Conservation (phyloP, 345 rosid genomes). For the Eucalyptus pauciflora region DNA sequence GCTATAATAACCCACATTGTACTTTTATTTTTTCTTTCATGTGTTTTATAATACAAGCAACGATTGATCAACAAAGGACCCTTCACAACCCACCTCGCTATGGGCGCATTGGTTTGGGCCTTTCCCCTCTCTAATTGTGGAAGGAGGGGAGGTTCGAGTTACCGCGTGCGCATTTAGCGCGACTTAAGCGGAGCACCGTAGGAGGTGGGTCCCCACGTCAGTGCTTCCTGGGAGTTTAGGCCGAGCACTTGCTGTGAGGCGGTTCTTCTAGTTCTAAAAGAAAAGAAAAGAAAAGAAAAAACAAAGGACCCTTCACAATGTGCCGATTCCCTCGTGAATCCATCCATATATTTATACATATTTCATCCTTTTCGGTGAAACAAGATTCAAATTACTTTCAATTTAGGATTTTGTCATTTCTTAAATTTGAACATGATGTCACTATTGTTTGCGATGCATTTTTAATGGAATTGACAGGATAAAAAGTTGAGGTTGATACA, state of each 20-base stretch:
- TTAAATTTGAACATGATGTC: neutral
- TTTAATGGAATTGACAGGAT: neutral
- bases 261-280: too few relatives aligned
- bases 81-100: neutral
- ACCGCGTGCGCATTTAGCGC: too few relatives aligned
- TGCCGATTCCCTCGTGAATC: neutral
- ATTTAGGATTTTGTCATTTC: neutral
- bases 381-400: neutral
- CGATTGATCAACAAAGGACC: neutral
- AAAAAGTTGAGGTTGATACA: neutral
- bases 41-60: neutral
- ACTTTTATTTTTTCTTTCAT: neutral
- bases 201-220: too few relatives aligned
- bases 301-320: neutral
- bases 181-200: too few relatives aligned
- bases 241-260: too few relatives aligned
- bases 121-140: too few relatives aligned
- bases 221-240: too few relatives aligned
- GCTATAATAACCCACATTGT: neutral
- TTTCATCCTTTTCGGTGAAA: neutral
- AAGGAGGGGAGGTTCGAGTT: too few relatives aligned
- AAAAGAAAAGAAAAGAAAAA: too few relatives aligned
- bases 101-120: too few relatives aligned
- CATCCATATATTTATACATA: neutral
- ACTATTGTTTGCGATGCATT: neutral